Evolutionary conservation across 208 protist genomes (phyloP), one percentile per base, ranked within the genome.

Genomic region (Strigomonas oncopelti): DNA sequence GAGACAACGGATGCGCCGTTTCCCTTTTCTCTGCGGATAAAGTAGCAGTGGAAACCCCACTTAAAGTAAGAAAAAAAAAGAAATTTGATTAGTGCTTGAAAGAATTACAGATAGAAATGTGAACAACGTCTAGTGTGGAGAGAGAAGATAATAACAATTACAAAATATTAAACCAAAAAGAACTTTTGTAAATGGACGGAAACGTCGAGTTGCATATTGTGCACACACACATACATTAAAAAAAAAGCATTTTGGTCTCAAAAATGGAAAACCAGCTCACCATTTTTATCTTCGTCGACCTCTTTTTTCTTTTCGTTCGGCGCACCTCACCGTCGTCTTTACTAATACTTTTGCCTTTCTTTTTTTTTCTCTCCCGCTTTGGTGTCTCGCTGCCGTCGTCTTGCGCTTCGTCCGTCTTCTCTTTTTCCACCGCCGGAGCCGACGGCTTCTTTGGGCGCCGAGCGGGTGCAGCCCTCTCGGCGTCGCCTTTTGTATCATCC

Each of bases 351-450:
- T 7, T 45, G 38, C 38, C 9, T 45, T 45, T 45, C 38, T 45
- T 45, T 45, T 7, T 18, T 45, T n/a, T n/a, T n/a, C n/a, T n/a
- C 52, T 57, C 52, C 25, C 8, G 11, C 11, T 20, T 7, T 57
- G 20, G 11, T 7, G 11, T 29, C 11, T 29, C 20, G 20, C 20
- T 57, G 52, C 52, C n/a, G 52, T 20, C n/a, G 11, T 22, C 52
- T 24, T 57, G 18, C 9, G 29, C 56, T 14, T 4, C 22, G 28
- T 42, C 27, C 28, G 7, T 42, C 5, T 1, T 4, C 28, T 53
- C 46, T 4, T 68, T 34, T 20, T 72, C 67, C 61, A 54, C 68
- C 24, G 68, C 18, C 1, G 66, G 72, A 31, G 11, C 55, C 32
- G 1, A 36, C 72, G 18, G 38, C 38, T 7, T 7, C 38, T 14